A percentile compares a stretch with the other conserved stretches of the same genome.
Evolutionary conservation across 1,139 yeast genomes (phyloP).

Genomic region (Debaryomyces psychrophilus): DNA sequence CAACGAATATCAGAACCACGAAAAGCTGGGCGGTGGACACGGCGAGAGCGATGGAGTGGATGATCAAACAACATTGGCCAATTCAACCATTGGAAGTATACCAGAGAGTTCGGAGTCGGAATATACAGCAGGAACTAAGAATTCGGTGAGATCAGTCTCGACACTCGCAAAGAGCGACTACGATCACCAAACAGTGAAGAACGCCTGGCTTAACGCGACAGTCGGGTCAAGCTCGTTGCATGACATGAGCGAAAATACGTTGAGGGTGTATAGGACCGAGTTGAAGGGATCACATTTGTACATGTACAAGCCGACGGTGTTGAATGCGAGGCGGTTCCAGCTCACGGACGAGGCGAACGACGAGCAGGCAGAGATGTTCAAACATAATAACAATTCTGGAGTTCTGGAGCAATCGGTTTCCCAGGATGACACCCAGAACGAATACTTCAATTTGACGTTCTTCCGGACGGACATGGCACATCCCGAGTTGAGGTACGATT

Average conservation of each 20-base stretch:
- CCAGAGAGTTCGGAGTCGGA: conserved; percentile 10
- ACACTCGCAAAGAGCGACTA: conserved; percentile 38
- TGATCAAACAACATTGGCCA: conserved; percentile 12
- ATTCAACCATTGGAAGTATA: conserved; percentile 15
- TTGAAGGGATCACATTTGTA: conserved; percentile 63
- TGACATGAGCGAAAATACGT: conserved; percentile 41
- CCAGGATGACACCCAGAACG: conserved; percentile 15
- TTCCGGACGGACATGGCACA: conserved; percentile 50
- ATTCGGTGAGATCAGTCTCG: conserved; percentile 16
- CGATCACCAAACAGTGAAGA: conserved; percentile 37
- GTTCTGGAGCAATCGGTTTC: conserved; percentile 1
- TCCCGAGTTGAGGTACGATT: conserved; percentile 66
- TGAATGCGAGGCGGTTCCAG: conserved; percentile 51
- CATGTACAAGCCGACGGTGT: conserved; percentile 56
- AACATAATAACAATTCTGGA: conserved; percentile 20
- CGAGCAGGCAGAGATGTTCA: conserved; percentile 16
- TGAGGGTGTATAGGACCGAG: conserved; percentile 61
- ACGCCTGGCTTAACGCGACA: conserved; percentile 49
- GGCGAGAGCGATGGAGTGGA: conserved; percentile 9
- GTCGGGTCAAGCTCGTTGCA: conserved; percentile 33
- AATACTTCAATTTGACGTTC: conserved; percentile 26
- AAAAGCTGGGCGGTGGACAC: not conserved
- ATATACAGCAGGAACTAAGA: conserved; percentile 5
- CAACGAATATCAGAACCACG: conserved; percentile 4
- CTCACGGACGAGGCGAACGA: conserved; percentile 12